Conservation (phyloP, 768 basidiomycete species). For the Pisolithus sp. region DNA sequence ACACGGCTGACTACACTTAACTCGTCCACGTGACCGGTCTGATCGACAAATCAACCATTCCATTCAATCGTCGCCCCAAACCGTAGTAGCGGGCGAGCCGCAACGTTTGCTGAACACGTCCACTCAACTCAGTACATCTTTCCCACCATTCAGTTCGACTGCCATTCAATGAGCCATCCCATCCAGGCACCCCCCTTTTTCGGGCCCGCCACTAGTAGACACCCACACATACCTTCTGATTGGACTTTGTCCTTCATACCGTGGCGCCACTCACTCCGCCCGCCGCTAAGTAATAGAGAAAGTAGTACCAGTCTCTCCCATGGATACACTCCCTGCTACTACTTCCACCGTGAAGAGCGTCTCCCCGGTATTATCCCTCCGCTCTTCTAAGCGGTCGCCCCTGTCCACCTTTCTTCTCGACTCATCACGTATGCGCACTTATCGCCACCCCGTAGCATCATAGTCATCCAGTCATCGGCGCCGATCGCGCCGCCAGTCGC, state of each 20-base stretch:
- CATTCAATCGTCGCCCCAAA: background rate
- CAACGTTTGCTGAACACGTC: background rate
- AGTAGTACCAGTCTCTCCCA: conserved; percentile 17
- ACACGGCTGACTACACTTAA: conserved; percentile 4
- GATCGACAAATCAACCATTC: conserved; percentile 2
- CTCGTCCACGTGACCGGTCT: conserved; percentile 22
- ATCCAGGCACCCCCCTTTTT: conserved; percentile 29
- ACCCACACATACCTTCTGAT: conserved; percentile 22
- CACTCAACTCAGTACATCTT: conserved; percentile 2
- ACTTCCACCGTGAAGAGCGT: background rate
- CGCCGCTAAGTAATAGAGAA: conserved; percentile 2
- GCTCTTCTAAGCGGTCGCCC: conserved; percentile 7
- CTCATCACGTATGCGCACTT: background rate
- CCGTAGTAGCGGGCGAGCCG: too few relatives aligned
- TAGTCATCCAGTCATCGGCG: background rate
- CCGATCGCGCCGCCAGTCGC: conserved; percentile 6
- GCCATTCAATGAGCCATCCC: too few relatives aligned
- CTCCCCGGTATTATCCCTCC: conserved; percentile 5
- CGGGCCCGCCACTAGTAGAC: conserved; percentile 24
- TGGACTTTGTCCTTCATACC: background rate
- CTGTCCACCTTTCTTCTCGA: conserved; percentile 7
- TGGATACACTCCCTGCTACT: conserved; percentile 20
- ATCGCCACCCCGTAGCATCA: background rate
- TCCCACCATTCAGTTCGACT: conserved; percentile 8
- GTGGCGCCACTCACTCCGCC: conserved; percentile 15